Conservation (phyloP, 202 grass and related monocot species). For the Bolboschoenoplectus hybrid region DNA sequence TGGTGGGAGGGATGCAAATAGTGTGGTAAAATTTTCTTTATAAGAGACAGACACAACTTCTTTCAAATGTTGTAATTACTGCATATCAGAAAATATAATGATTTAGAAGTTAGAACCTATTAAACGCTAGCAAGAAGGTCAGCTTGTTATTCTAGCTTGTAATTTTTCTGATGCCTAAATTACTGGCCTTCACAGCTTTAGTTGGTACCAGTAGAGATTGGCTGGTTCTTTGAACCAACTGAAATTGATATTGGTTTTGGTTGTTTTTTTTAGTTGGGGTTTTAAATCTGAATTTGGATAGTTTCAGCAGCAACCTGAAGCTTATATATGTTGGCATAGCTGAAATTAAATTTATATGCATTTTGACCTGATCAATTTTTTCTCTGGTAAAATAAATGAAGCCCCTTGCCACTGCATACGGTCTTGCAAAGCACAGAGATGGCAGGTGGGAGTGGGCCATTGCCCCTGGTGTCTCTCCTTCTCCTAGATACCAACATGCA, state of each 20-base stretch:
- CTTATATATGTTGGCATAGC: background rate
- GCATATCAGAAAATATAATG: background rate
- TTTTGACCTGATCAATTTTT: constrained; percentile 30
- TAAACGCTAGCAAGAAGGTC: background rate
- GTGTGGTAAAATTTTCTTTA: constrained; percentile 67
- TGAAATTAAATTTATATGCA: background rate
- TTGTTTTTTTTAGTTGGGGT: background rate
- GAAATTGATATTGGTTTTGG: background rate
- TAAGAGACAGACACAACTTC: background rate
- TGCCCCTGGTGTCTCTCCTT: constrained; percentile 97
- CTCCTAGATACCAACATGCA: constrained; percentile 99
- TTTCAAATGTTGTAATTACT: background rate
- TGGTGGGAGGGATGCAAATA: constrained; percentile 94
- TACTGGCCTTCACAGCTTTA: background rate
- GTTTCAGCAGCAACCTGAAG: background rate
- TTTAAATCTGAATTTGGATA: constrained; percentile 9
- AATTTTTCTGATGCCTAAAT: background rate
- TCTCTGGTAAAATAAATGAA: constrained; percentile 43
- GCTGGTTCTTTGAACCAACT: constrained; percentile 14
- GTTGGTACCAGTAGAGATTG: background rate
- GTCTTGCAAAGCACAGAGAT: constrained; percentile 98
- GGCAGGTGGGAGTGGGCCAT: constrained; percentile 99
- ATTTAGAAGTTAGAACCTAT: constrained; percentile 14
- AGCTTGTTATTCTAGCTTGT: background rate
- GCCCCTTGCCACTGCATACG: constrained; percentile 95